A percentile compares a stretch with the other conserved stretches of the same genome.
Conservation (phyloP, 768 basidiomycete species). For the Kwoniella shandongensis region DNA sequence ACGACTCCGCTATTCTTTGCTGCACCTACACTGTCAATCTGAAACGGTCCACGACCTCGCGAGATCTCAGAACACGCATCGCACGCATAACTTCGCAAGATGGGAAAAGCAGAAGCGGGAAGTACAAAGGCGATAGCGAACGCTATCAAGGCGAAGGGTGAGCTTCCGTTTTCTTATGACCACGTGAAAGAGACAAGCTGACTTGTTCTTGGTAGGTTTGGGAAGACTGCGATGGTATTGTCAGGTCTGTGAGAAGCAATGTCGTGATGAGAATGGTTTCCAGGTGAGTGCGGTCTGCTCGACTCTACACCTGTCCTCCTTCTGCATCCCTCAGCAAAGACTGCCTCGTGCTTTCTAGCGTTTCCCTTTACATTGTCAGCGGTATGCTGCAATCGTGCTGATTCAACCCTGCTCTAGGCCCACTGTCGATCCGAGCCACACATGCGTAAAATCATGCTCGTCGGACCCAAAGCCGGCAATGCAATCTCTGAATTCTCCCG, state of each 20-base stretch:
- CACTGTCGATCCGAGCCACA: slow-evolving; percentile 66
- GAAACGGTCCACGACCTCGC: too few relatives aligned
- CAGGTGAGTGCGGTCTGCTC: slow-evolving; percentile 28
- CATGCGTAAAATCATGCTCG: slow-evolving; percentile 93
- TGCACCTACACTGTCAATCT: too few relatives aligned
- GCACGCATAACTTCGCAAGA: slow-evolving; percentile 4
- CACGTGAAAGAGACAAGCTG: background rate
- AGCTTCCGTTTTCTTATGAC: too few relatives aligned
- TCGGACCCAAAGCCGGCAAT: slow-evolving; percentile 87
- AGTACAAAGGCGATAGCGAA: slow-evolving; percentile 59
- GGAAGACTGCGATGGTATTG: slow-evolving; percentile 98
- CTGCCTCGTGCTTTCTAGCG: too few relatives aligned
- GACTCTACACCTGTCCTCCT: too few relatives aligned
- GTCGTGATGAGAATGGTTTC: slow-evolving; percentile 96
- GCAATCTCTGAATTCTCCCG: slow-evolving; percentile 88
- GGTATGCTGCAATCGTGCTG: too few relatives aligned
- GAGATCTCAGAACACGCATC: too few relatives aligned
- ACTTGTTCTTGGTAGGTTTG: slow-evolving; percentile 57
- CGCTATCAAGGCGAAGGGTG: slow-evolving; percentile 91
- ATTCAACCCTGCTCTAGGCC: too few relatives aligned
- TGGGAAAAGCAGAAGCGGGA: slow-evolving; percentile 54
- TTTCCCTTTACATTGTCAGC: too few relatives aligned
- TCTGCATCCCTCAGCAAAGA: too few relatives aligned
- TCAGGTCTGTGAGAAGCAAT: slow-evolving; percentile 98
- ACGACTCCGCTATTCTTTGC: too few relatives aligned